These are phyloP conservation scores for Candida labiduridarum DNA, from an alignment of 1,139 yeast species.

Conservation along the genomic window DNA sequence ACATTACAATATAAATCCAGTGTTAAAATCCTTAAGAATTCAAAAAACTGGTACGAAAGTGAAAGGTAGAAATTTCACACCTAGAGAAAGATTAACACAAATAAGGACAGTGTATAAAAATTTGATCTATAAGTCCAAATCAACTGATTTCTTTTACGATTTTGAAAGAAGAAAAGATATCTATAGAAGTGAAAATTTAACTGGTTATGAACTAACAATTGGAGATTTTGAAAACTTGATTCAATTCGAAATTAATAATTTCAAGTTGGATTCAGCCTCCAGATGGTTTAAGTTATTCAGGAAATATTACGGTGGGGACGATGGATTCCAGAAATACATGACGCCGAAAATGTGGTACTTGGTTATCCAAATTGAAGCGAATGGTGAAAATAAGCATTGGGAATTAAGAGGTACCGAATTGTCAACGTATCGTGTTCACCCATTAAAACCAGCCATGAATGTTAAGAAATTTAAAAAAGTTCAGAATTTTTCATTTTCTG, in stretches of 20 bases:
- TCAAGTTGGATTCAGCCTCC: conserved; percentile 42
- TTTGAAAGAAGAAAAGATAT: conserved; percentile 21
- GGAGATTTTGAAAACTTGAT: conserved; percentile 45
- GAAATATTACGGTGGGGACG: conserved; percentile 20
- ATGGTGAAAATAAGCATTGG: conserved; percentile 42
- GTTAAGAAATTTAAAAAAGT: conserved; percentile 11
- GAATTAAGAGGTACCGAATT: conserved; percentile 24
- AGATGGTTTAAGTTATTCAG: conserved; percentile 43
- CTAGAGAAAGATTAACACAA: conserved; percentile 13
- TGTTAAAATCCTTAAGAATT: conserved; percentile 8
- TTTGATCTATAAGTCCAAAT: conserved; percentile 24
- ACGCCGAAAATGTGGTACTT: conserved; percentile 39
- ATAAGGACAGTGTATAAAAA: conserved; percentile 33
- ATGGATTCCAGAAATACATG: conserved; percentile 21
- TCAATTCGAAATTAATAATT: conserved; percentile 34
- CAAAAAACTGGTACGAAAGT: neutral
- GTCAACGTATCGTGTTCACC: conserved; percentile 19
- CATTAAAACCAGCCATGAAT: conserved; percentile 8
- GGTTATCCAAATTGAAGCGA: conserved; percentile 34
- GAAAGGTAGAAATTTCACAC: neutral
- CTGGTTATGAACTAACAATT: conserved; percentile 26
- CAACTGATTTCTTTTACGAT: conserved; percentile 25
- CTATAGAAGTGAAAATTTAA: conserved; percentile 19
- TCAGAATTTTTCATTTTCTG: conserved; percentile 4
- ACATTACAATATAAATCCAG: conserved; percentile 10